Conservation (phyloP, 2,329 filamentous ascomycete genomes). For the Hypoxylon sp. region DNA sequence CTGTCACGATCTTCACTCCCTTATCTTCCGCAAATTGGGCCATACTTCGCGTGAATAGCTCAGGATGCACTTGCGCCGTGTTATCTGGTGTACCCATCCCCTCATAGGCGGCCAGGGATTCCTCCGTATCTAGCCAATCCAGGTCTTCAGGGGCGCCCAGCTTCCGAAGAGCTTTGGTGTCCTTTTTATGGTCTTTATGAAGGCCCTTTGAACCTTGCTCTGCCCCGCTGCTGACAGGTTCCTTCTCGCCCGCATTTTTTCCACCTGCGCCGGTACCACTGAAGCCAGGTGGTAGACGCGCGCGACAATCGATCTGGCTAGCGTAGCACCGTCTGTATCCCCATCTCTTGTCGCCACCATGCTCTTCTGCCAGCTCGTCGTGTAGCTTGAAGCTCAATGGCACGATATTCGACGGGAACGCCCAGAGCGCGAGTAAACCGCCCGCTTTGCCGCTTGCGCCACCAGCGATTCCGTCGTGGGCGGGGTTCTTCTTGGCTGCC, state of each 20-base stretch:
- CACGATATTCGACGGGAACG: conserved; percentile 79
- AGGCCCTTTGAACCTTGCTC: conserved; percentile 47
- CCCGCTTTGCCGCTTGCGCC: conserved; percentile 85
- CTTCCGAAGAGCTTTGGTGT: conserved; percentile 46
- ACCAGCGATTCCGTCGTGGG: conserved; percentile 71
- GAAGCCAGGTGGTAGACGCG: conserved; percentile 50
- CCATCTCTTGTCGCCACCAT: conserved; percentile 77
- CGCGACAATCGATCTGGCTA: conserved; percentile 54
- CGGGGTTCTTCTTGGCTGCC: conserved; percentile 50
- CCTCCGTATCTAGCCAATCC: conserved; percentile 76
- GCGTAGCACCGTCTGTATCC: conserved; percentile 71
- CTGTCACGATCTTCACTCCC: conserved; percentile 67
- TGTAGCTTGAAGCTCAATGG: conserved; percentile 80
- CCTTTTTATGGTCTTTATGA: conserved; percentile 54
- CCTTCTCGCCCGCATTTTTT: conserved; percentile 2
- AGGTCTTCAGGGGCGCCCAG: conserved; percentile 69
- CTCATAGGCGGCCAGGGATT: conserved; percentile 59
- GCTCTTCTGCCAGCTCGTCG: conserved; percentile 76
- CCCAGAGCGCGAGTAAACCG: conserved; percentile 80
- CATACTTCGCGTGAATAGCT: conserved; percentile 81
- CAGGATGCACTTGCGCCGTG: conserved; percentile 85
- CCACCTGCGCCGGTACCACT: not conserved
- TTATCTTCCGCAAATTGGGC: conserved; percentile 75
- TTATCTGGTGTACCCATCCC: conserved; percentile 65
- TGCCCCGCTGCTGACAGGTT: conserved; percentile 14